A percentile compares a stretch with the other conserved stretches of the same genome.
Conservation (phyloP, 176 grass and related monocot genomes). For the Avena atlantica region DNA sequence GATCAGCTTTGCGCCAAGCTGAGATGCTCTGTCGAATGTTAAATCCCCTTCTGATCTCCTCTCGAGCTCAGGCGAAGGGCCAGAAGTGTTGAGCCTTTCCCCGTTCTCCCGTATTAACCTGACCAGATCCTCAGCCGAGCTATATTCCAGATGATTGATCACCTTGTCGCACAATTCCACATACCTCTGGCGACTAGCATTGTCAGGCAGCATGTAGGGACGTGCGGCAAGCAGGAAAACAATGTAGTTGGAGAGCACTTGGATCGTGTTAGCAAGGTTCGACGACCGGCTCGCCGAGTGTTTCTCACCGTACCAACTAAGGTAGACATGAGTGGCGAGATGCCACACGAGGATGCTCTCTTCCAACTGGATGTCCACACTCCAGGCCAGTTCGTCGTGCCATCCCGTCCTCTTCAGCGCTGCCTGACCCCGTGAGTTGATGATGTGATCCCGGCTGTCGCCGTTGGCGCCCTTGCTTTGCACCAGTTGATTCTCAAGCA, state of each 20-base stretch:
- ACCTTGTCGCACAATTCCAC: neutral
- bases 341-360: constrained; percentile 21
- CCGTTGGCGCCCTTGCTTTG: too few relatives aligned
- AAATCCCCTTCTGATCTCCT: too few relatives aligned
- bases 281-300: too few relatives aligned
- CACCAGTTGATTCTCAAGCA: neutral
- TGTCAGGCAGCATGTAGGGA: neutral
- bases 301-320: neutral
- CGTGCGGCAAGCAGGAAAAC: neutral
- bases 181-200: neutral
- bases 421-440: neutral
- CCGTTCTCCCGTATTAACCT: neutral
- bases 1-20: too few relatives aligned
- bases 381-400: neutral
- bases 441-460: too few relatives aligned
- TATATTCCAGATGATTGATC: neutral
- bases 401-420: neutral
- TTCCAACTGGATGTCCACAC: neutral
- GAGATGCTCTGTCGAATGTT: too few relatives aligned
- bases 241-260: neutral
- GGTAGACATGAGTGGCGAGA: constrained; percentile 20
- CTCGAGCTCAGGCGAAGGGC: too few relatives aligned
- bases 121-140: neutral
- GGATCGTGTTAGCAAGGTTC: too few relatives aligned
- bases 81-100: too few relatives aligned